phyloP scores from a whole-genome alignment of 2,329 filamentous ascomycete species.

The Penicillium sp. region DNA sequence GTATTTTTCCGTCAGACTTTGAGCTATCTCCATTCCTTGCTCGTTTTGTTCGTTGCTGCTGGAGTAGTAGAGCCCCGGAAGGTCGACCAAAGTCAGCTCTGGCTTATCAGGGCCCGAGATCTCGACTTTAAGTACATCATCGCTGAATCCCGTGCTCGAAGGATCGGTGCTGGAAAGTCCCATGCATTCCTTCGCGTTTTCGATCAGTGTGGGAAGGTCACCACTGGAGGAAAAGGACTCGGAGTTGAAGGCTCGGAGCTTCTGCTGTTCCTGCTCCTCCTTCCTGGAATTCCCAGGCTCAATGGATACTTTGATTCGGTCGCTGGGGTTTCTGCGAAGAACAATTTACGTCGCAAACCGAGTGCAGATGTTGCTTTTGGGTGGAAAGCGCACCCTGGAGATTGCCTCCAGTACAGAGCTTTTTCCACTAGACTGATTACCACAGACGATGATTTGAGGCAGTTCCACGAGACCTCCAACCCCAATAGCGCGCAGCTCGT shows the following conservation, averaged over 20 bases:
- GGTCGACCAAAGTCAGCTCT: conserved; percentile 55
- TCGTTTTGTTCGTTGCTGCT: conserved; percentile 55
- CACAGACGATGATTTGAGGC: conserved; percentile 59
- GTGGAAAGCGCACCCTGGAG: conserved; percentile 48
- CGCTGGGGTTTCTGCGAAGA: no score
- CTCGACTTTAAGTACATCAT: neutral
- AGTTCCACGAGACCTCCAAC: conserved; percentile 50
- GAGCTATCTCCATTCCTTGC: neutral
- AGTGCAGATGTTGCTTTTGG: no score
- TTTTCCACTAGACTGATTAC: conserved; percentile 62
- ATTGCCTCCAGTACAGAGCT: conserved; percentile 40
- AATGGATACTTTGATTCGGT: no score
- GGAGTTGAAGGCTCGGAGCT: no score
- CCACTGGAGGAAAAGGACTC: no score
- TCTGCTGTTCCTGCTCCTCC: no score
- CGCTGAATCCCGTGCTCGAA: neutral
- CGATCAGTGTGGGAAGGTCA: no score
- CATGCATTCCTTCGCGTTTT: no score
- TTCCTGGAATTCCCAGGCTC: no score
- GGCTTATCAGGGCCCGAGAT: neutral
- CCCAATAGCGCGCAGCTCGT: conserved; percentile 53
- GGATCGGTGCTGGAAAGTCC: conserved; percentile 38
- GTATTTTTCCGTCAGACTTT: neutral
- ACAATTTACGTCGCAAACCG: no score
- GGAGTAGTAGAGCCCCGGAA: conserved; percentile 59